These are phyloP conservation scores for Moricandia arvensis DNA, from an alignment of 345 rosid genomes.

Conservation along the genomic window DNA sequence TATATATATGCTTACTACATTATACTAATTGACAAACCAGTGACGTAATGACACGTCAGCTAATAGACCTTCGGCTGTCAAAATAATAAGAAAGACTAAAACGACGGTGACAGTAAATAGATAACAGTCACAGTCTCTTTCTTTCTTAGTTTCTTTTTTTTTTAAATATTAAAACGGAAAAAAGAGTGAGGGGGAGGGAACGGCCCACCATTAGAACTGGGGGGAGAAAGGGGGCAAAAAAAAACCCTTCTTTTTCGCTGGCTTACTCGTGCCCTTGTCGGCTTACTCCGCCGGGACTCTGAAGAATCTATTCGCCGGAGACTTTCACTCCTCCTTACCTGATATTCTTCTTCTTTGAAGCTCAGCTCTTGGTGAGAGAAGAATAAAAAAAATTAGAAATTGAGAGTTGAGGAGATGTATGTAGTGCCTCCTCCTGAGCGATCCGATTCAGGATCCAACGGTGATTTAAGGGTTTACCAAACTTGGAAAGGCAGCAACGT, in stretches of 20 bases:
- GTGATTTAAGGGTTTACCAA: conserved; percentile 70
- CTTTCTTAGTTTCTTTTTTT: too few species aligned
- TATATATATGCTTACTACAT: too few species aligned
- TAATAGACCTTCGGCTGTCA: not conserved
- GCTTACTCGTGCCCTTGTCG: conserved; percentile 42
- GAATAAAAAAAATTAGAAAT: not conserved
- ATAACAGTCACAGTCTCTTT: not conserved
- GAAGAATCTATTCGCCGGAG: conserved; percentile 32
- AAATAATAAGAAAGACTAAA: too few species aligned
- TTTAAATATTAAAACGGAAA: not conserved
- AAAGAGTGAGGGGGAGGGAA: conserved; percentile 16
- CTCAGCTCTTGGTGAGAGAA: conserved; percentile 34
- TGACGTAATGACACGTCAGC: too few species aligned
- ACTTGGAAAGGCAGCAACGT: conserved; percentile 97
- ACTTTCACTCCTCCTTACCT: not conserved
- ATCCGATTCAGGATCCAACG: conserved; percentile 63
- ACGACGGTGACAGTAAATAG: not conserved
- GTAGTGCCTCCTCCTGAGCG: conserved; percentile 86
- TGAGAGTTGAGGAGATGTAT: conserved; percentile 54
- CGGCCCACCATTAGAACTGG: conserved; percentile 35
- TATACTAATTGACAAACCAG: too few species aligned
- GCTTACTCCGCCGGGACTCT: conserved; percentile 39
- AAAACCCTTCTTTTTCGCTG: conserved; percentile 30
- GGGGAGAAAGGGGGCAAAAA: conserved; percentile 17
- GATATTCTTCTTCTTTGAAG: not conserved